Base-by-base conservation (phyloP, 2,329 filamentous ascomycete genomes). In the Phyllosticta paracitricarpa region DNA sequence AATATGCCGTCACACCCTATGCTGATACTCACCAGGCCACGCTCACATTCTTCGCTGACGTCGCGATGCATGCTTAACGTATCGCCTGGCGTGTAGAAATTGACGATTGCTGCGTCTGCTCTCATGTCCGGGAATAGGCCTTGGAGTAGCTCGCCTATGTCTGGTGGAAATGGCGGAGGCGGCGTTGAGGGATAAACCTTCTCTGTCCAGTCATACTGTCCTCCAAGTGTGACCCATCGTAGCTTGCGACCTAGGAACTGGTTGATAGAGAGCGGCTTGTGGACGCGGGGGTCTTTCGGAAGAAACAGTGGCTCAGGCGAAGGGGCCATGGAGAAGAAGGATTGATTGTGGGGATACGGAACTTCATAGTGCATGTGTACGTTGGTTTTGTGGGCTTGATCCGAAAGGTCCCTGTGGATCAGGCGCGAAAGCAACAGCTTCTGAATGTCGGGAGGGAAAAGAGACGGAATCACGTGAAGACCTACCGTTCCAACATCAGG, bases 181-280 rank as follows among this genome's bases (percentile, higher is more conserved):
- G 72, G 63, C n/a, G 81, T 79, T 9, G 78, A 72, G 0, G 92
- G 91, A 70, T 97, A 97, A 12, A 84, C 77, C 66, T 96, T 92
- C 61, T 84, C 83, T 0, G 91, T 95, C 94, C 93, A 97, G 76
- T 97, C 89, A 73, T 97, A 97, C 73, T 97, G 94, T 0, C 91
- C 93, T 57, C 94, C 94, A 2, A 99, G 82, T 0, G 93, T 97
- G 52, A 95, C 84, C 94, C 94, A 99, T 66, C 93, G 90, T 25
- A 97, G 82, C 64, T 89, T 92, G 64, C 87, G 88, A 62, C 86
- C 83, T 53, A 97, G 79, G 30, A 93, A 84, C 68, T 87, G 86
- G 56, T 82, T 78, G 59, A 89, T 78, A 2, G 83, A 81, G 9
- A 97, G 78, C 2, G 89, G 81, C 63, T 87, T 89, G 75, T 97